Percentiles rank a stretch among this genome's conserved stretches.
These are phyloP conservation scores for Metarhizium sp. DNA, from an alignment of 2,329 filamentous ascomycete species.

Conservation along the genomic window DNA sequence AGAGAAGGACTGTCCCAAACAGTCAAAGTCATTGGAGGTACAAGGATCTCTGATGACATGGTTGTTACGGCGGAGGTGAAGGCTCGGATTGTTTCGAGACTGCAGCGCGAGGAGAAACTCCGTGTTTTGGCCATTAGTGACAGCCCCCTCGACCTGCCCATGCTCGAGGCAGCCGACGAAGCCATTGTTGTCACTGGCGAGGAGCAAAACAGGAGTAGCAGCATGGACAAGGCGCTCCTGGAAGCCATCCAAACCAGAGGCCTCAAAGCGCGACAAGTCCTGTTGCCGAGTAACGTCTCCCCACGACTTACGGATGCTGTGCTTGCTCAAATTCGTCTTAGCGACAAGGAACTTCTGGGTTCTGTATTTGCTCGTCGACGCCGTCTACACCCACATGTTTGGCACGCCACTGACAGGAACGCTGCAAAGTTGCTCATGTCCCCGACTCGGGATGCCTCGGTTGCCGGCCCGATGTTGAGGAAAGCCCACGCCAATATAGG, in stretches of 20 bases:
- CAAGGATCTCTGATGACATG: constrained; percentile 33
- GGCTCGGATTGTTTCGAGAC: constrained; percentile 30
- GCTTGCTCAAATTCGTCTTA: constrained; percentile 32
- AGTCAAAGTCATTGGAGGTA: constrained; percentile 44
- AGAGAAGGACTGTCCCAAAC: constrained; percentile 26
- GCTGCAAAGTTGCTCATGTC: constrained; percentile 43
- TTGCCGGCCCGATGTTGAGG: constrained; percentile 35
- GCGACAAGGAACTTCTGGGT: constrained; percentile 13
- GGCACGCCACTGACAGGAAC: constrained; percentile 32
- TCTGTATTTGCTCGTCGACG: constrained; percentile 8
- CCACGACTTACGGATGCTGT: constrained; percentile 31
- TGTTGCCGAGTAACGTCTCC: constrained; percentile 29
- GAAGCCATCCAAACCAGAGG: constrained; percentile 29
- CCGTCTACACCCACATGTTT: constrained; percentile 14
- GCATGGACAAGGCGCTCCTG: constrained; percentile 38
- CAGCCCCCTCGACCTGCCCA: constrained; percentile 46
- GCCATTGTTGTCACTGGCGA: constrained; percentile 47
- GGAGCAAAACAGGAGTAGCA: constrained; percentile 33
- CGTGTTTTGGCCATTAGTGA: constrained; percentile 53
- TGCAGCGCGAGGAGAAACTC: constrained; percentile 25
- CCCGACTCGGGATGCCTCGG: constrained; percentile 38
- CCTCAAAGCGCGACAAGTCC: constrained; percentile 33
- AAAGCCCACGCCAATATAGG: constrained; percentile 40
- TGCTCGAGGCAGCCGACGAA: constrained; percentile 43
- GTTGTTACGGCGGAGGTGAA: constrained; percentile 45